Evolutionary conservation across 2,329 filamentous ascomycete species (phyloP).

Genomic region (Aureobasidium sp.): DNA sequence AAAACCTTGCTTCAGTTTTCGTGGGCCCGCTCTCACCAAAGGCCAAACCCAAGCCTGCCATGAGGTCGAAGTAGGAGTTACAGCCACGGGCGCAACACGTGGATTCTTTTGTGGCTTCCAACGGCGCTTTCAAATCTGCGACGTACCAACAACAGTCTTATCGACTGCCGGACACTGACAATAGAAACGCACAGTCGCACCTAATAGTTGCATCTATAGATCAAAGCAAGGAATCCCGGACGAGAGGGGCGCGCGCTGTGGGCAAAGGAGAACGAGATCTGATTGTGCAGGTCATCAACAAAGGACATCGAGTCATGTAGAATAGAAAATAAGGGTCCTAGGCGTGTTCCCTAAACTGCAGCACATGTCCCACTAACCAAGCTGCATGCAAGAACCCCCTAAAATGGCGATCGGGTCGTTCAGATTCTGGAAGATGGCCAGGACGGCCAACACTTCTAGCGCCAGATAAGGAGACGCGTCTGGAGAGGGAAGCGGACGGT

Average conservation of each 20-base stretch:
- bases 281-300: background rate
- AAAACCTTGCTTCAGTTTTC: constrained; percentile 1
- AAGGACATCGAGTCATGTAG: background rate
- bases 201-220: background rate
- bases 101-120: background rate
- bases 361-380: background rate
- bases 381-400: constrained; percentile 7
- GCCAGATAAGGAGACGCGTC: background rate
- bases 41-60: background rate
- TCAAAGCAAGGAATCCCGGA: background rate
- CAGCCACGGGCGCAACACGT: constrained; percentile 6
- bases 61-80: background rate
- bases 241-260: background rate
- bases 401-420: constrained; percentile 3
- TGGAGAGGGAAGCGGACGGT: background rate
- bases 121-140: background rate
- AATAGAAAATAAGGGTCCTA: background rate
- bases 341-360: background rate
- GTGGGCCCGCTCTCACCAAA: background rate
- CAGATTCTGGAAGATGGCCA: constrained; percentile 5
- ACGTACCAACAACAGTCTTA: constrained; percentile 6
- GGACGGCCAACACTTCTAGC: background rate
- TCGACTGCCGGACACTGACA: constrained; percentile 5
- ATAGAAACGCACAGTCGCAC: background rate
- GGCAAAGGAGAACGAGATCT: background rate